Percentiles rank a stretch among this genome's conserved stretches.
These are phyloP conservation scores for Tubosaeta sp. DNA, from an alignment of 768 basidiomycete genomes.

Conservation along the genomic window DNA sequence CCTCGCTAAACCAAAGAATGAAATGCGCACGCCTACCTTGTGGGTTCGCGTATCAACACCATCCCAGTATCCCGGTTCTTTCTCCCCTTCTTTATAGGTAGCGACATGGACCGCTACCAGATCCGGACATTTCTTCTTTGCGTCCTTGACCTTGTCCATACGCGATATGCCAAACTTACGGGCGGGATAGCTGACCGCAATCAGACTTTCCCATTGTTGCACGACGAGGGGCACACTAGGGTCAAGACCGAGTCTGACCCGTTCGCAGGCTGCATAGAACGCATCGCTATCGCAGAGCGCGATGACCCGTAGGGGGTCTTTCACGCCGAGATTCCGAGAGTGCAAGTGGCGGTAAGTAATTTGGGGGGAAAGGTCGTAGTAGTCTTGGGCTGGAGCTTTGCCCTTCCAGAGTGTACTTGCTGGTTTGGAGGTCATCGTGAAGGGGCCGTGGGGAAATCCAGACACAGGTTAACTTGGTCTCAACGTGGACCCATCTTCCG, in stretches of 20 bases:
- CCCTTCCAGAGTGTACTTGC: slow-evolving; percentile 44
- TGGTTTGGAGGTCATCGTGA: slow-evolving; percentile 10
- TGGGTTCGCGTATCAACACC: slow-evolving; percentile 85
- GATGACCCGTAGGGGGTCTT: slow-evolving; percentile 77
- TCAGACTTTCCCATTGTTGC: slow-evolving; percentile 82
- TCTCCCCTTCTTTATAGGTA: slow-evolving; percentile 86
- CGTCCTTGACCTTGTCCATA: slow-evolving; percentile 79
- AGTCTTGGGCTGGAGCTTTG: slow-evolving; percentile 42
- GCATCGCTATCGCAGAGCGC: slow-evolving; percentile 91
- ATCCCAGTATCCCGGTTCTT: slow-evolving; percentile 89
- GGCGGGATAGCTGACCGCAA: slow-evolving; percentile 96
- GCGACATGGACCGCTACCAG: slow-evolving; percentile 88
- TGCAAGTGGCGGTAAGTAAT: slow-evolving; percentile 81
- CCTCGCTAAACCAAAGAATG: background rate
- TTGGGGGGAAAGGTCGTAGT: slow-evolving; percentile 56
- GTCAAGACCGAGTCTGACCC: slow-evolving; percentile 66
- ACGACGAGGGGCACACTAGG: slow-evolving; percentile 71
- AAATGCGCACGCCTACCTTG: slow-evolving; percentile 54
- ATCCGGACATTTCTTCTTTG: slow-evolving; percentile 81
- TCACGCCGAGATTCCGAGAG: slow-evolving; percentile 61
- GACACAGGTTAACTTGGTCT: background rate
- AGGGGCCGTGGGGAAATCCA: background rate
- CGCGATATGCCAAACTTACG: slow-evolving; percentile 91
- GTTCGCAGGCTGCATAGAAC: slow-evolving; percentile 83
- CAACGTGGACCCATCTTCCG: background rate